Evolutionary conservation across 352 stramenopile species (phyloP).

Genomic region (Pythium vanterpoolii): DNA sequence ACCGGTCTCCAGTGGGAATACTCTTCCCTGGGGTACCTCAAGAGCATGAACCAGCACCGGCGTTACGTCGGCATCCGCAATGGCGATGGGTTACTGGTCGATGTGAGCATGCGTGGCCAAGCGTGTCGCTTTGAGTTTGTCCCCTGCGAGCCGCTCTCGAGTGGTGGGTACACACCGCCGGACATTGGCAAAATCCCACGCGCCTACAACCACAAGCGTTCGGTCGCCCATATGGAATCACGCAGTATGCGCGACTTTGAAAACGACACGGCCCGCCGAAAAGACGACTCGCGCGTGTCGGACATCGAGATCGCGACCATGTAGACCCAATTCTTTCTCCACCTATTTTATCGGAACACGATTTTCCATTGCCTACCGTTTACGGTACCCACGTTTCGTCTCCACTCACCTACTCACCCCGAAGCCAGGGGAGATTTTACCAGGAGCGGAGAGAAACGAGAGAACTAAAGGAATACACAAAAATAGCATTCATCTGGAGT

Average conservation of each 20-base stretch:
- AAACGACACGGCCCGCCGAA: slow-evolving; percentile 13
- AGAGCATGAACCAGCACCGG: slow-evolving; percentile 89
- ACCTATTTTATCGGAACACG: slow-evolving; percentile 10
- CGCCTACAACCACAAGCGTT: slow-evolving; percentile 68
- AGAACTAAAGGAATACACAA: no score
- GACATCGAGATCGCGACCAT: slow-evolving; percentile 1
- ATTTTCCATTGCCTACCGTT: background rate
- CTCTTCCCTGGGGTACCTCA: slow-evolving; percentile 72
- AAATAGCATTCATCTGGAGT: no score
- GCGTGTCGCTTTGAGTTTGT: slow-evolving; percentile 78
- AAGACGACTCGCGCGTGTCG: no score
- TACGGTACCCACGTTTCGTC: background rate
- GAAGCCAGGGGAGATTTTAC: no score
- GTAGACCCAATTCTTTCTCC: background rate
- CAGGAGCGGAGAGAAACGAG: no score
- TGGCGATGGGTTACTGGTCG: slow-evolving; percentile 61
- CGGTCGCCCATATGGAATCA: slow-evolving; percentile 65
- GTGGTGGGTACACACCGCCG: slow-evolving; percentile 38
- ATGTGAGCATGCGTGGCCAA: slow-evolving; percentile 86
- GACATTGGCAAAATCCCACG: slow-evolving; percentile 76
- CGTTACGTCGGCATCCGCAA: slow-evolving; percentile 76
- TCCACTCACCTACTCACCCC: no score
- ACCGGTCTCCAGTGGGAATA: slow-evolving; percentile 80
- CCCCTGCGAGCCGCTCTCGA: slow-evolving; percentile 35
- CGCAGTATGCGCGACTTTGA: slow-evolving; percentile 80